Base-by-base conservation (phyloP, 768 basidiomycete genomes). In the Tricholoma hemisulphureum region DNA sequence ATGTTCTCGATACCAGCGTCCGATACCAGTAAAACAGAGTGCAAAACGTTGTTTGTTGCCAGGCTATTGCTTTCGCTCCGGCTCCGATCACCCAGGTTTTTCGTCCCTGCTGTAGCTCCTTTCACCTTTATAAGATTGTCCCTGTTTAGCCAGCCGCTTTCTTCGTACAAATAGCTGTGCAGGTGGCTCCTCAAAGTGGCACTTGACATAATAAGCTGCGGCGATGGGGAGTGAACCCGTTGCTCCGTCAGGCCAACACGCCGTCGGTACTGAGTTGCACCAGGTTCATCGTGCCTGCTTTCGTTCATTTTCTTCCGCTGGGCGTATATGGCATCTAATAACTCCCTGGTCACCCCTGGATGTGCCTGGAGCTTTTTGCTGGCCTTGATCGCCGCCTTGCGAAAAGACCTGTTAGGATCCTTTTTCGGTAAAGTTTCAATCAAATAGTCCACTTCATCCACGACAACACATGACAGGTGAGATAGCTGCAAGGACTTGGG, bases 371-470 rank as follows among this genome's bases (percentile, higher is more conserved):
- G 64, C 61, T 79, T 80, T 59, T 71, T 75, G 59, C 69, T 68
- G 28, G 73, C 73, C 64, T 76, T 79, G 57, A 70, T 69, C 43
- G 62, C 61, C 7, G 75, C 72, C 49, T 69, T 67, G 51, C 63
- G 67, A 51, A 70, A 77, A 29, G 75, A 75, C 66, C 66, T 78
- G 64, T 61, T 74, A 43, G 68, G 70, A 55, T 70, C 70, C 57
- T 73, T 77, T 58, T 66, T 69, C 13, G 86, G 80, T 5, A 79
- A 71, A 2, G 77, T 81, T 58, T 81, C 82, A 54, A 93, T 75
- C 37, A 91, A 73, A 68, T 85, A 87, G 65, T 92, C 91, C 48
- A 83, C 86, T 67, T 92, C 90, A 61, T 92, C 90, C 55, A 91
- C 83, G 32, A 85, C 84, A 48, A 92, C 78, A 2, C 79, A 81